Base-by-base conservation (phyloP, 106 monocot genomes). In the Ottelia alismoides region DNA sequence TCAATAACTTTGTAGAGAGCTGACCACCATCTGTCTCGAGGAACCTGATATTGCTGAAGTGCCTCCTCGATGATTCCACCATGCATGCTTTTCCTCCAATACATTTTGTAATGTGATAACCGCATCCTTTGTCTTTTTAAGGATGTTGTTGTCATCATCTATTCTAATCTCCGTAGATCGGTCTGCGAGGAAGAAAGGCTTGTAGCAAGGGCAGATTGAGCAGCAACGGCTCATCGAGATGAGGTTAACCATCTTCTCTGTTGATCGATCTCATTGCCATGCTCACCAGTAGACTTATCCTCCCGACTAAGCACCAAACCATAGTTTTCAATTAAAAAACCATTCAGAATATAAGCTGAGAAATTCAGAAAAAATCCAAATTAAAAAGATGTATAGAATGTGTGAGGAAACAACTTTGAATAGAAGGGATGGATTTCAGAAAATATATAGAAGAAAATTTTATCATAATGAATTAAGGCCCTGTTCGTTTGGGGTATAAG, bases 21-120 rank as follows among this genome's bases (percentile, higher is more conserved):
- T 24, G 98, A 90, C 98, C 98, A 98, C 98, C 98, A 98, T 61
- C 90, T 72, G 10, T 78, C 82, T 55, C 62, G 45, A 10, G 98
- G 77, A 47, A 83, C 75, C 40, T 90, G 72, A 61, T 75, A 72
- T 31, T 77, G 74, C 51, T 70, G 63, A 24, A 98, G 65, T 29
- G 79, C 52, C 45, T 85, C 82, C 17, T 74, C 77, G 19, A 90
- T 90, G 27, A 62, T 77, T 22, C 14, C 27, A 47, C 83, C 72
- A 68, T 90, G n/a, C n/a, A n/a, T n/a, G 85, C 60, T 86, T 82
- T 55, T 90, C 90, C 76, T 90, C 89, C 32, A 98, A 55, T 53
- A 98, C 82, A 66, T 53, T 80, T 65, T 80, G 90, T 52, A 98
- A 62, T 52, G 98, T 98, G 31, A 98, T 72, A 1, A 98, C 85